These are phyloP conservation scores for Myriosclerotinia curreyana DNA, from an alignment of 2,329 filamentous ascomycete species.

Conservation along the genomic window DNA sequence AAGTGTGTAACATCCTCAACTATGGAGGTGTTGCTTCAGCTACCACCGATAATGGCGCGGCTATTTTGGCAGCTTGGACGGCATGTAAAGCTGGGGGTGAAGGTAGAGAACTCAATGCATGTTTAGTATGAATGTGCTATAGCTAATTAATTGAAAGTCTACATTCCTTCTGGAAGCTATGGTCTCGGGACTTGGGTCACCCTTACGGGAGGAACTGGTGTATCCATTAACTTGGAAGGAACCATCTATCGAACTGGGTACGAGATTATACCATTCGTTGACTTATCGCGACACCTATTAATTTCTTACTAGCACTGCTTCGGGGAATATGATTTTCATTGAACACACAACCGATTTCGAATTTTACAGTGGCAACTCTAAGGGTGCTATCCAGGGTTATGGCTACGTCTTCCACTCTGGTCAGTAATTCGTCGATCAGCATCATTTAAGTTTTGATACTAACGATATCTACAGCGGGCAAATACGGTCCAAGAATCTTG, in stretches of 20 bases:
- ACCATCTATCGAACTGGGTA: slow-evolving; percentile 49
- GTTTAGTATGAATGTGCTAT: background rate
- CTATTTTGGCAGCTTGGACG: slow-evolving; percentile 44
- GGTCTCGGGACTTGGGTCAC: slow-evolving; percentile 50
- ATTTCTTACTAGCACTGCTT: slow-evolving; percentile 33
- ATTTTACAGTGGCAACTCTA: slow-evolving; percentile 50
- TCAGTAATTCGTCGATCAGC: slow-evolving; percentile 26
- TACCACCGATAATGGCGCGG: slow-evolving; percentile 45
- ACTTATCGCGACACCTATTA: background rate
- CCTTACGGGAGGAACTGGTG: slow-evolving; percentile 46
- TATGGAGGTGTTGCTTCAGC: slow-evolving; percentile 49
- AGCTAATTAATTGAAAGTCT: slow-evolving; percentile 21
- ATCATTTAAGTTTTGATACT: background rate
- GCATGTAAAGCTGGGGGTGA: slow-evolving; percentile 46
- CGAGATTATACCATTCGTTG: background rate
- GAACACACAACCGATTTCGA: slow-evolving; percentile 52
- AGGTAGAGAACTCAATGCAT: slow-evolving; percentile 22
- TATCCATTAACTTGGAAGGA: slow-evolving; percentile 52
- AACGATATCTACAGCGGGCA: slow-evolving; percentile 14
- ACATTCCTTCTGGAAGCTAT: slow-evolving; percentile 43
- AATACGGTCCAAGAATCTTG: slow-evolving; percentile 30
- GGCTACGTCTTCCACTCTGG: slow-evolving; percentile 48
- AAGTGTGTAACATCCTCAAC: slow-evolving; percentile 46
- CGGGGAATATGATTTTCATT: slow-evolving; percentile 53
- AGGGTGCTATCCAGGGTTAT: slow-evolving; percentile 52